Conservation (phyloP, 257 asterid species). For the Penstemon eatonii region DNA sequence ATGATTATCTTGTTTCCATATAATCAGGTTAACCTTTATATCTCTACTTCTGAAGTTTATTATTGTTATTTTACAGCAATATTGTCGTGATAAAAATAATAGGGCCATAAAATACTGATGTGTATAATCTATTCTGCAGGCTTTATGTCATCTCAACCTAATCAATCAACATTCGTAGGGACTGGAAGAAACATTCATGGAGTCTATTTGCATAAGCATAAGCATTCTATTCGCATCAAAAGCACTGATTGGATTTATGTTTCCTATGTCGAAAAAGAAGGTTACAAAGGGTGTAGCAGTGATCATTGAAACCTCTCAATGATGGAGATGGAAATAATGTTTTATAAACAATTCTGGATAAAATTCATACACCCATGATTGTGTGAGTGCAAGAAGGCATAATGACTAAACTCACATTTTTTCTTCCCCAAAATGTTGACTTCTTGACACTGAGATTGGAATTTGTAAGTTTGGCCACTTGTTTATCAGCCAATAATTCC, state of each 20-base stretch:
- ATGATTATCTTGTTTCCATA: neutral
- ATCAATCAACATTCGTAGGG: neutral
- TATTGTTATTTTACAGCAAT: constrained; percentile 20
- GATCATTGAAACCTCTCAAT: constrained; percentile 6
- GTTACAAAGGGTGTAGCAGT: constrained; percentile 9
- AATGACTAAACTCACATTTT: constrained; percentile 56
- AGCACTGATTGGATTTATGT: too few relatives aligned
- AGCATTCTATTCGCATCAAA: too few relatives aligned
- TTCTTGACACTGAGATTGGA: constrained; percentile 58
- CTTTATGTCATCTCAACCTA: constrained; percentile 11
- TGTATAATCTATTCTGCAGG: neutral
- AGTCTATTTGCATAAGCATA: neutral
- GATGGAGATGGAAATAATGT: constrained; percentile 5
- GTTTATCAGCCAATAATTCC: constrained; percentile 54
- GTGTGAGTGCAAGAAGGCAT: constrained; percentile 3
- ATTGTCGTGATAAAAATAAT: constrained; percentile 8
- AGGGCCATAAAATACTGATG: neutral
- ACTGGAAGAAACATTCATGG: neutral
- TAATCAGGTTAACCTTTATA: constrained; percentile 3
- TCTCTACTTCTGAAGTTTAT: neutral
- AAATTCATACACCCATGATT: neutral
- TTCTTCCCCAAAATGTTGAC: constrained; percentile 84
- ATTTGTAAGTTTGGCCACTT: constrained; percentile 44
- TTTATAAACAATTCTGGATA: neutral
- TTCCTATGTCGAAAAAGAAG: neutral